A percentile compares a stretch with the other conserved stretches of the same genome.
phyloP scores from a whole-genome alignment of 2,329 filamentous ascomycete species.

The Exophiala viscosa region DNA sequence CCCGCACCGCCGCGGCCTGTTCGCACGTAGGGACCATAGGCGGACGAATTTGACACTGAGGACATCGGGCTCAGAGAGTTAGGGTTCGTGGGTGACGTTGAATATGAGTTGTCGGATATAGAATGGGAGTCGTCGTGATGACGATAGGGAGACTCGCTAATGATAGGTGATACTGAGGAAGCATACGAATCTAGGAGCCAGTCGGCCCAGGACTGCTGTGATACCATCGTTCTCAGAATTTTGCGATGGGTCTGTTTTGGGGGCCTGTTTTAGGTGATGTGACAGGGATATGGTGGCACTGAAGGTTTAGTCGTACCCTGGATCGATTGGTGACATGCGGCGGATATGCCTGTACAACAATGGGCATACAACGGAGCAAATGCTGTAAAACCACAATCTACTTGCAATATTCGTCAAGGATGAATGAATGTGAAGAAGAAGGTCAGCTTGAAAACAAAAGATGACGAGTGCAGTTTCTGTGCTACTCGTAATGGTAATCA shows the following conservation, averaged over 20 bases:
- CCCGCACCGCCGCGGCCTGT: conserved; percentile 62
- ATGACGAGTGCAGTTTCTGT: background rate
- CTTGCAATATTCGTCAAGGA: too few species aligned
- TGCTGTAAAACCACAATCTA: too few species aligned
- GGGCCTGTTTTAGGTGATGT: conserved; percentile 1
- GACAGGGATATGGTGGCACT: too few species aligned
- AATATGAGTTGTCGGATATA: conserved; percentile 9
- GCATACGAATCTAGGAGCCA: conserved; percentile 29
- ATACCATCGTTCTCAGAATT: background rate
- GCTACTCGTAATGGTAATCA: too few species aligned
- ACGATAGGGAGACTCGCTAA: conserved; percentile 14
- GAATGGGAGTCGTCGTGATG: conserved; percentile 19
- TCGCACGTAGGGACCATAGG: conserved; percentile 41
- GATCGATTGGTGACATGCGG: too few species aligned
- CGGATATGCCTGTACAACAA: too few species aligned
- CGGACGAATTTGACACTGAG: conserved; percentile 26
- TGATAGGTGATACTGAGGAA: conserved; percentile 19
- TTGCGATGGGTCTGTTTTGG: conserved; percentile 4
- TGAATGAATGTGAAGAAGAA: too few species aligned
- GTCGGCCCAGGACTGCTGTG: conserved; percentile 26
- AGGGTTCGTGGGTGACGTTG: background rate
- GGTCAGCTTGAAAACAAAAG: background rate
- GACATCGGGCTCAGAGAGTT: conserved; percentile 12
- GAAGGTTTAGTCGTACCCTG: too few species aligned
- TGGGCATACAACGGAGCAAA: too few species aligned